phyloP scores from a whole-genome alignment of 225 moss, liverwort and hornwort genomes.

The Asterella californica region DNA sequence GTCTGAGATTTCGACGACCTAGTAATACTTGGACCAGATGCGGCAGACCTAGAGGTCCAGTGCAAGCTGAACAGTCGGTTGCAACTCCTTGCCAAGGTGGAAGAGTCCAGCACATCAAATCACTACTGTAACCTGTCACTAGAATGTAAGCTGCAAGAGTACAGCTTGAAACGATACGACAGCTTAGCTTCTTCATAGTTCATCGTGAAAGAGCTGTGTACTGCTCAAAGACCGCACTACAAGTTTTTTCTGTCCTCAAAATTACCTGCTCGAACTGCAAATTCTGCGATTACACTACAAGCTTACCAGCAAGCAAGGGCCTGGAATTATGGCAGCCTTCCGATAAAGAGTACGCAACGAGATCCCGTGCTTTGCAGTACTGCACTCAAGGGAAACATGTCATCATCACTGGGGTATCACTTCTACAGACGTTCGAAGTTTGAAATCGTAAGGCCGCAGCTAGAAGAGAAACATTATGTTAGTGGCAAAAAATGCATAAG shows the following conservation, averaged over 20 bases:
- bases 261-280: not conserved
- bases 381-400: conserved; percentile 27
- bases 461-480: not conserved
- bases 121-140: too few species aligned
- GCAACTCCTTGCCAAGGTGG: too few species aligned
- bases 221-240: not conserved
- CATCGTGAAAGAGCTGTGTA: not conserved
- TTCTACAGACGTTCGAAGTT: not conserved
- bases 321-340: conserved; percentile 55
- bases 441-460: not conserved
- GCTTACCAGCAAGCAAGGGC: conserved; percentile 79
- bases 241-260: not conserved
- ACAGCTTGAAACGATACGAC: too few species aligned
- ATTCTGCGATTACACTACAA: not conserved
- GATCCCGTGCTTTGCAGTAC: conserved; percentile 88
- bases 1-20: not conserved
- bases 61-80: too few species aligned
- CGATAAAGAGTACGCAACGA: conserved; percentile 88
- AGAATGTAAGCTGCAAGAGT: too few species aligned
- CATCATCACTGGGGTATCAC: not conserved
- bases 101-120: too few species aligned
- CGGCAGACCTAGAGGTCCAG: not conserved
- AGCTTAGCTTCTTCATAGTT: too few species aligned
- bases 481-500: not conserved
- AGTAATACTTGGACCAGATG: not conserved